Percentiles rank a stretch among this genome's conserved stretches.
Evolutionary conservation across 169 alveolate species (phyloP).

Genomic region (Toxoplasma gondii): DNA sequence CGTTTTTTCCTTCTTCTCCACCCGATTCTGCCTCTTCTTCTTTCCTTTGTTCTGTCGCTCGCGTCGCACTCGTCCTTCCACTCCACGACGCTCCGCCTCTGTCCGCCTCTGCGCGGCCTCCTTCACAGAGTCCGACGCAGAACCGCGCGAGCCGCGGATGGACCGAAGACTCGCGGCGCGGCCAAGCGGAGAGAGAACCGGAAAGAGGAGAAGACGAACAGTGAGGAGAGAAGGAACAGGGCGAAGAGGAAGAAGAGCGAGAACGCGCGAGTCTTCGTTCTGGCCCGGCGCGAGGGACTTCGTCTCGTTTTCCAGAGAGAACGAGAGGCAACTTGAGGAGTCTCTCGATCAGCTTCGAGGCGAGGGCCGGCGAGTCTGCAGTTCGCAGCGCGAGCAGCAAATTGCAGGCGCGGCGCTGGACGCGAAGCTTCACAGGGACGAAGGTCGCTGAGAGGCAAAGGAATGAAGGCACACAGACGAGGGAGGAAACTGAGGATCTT

Average conservation of each 20-base stretch:
- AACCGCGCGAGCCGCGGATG: too few relatives aligned
- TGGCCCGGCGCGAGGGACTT: too few relatives aligned
- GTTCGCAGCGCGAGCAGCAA: neutral
- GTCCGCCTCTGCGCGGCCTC: too few relatives aligned
- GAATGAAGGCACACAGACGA: neutral
- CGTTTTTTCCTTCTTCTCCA: neutral
- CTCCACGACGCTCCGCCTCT: too few relatives aligned
- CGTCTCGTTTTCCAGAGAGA: neutral
- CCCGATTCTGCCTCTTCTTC: too few relatives aligned
- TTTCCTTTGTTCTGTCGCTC: too few relatives aligned
- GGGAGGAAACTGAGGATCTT: too few relatives aligned
- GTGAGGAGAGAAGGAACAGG: neutral
- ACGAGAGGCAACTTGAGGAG: neutral
- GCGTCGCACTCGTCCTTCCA: too few relatives aligned
- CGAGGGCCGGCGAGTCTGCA: neutral
- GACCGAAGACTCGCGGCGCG: neutral
- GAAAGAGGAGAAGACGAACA: neutral
- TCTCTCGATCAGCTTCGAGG: neutral
- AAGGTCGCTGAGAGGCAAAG: neutral
- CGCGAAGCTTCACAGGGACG: neutral
- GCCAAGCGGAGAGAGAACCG: neutral
- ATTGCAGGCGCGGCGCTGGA: slow-evolving; percentile 25
- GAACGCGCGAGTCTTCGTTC: too few relatives aligned
- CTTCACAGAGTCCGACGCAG: too few relatives aligned
- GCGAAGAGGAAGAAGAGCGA: too few relatives aligned